These are phyloP conservation scores for Microcyclospora pomicola DNA, from an alignment of 2,329 filamentous ascomycete species.

Conservation along the genomic window DNA sequence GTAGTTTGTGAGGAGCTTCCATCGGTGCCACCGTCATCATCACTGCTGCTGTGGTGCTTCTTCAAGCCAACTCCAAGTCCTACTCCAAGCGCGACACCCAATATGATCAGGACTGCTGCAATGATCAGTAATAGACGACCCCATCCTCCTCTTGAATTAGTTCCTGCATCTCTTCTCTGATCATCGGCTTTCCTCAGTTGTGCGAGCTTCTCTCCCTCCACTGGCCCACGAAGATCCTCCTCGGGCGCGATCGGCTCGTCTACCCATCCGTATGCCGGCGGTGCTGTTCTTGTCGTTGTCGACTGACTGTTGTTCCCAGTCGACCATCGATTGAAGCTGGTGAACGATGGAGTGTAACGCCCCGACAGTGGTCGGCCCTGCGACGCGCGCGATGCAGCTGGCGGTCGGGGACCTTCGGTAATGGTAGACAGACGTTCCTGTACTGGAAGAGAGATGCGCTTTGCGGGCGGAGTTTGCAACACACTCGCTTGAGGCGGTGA, in stretches of 20 bases:
- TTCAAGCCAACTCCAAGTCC: conserved; percentile 26
- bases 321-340: not conserved
- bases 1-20: conserved; percentile 5
- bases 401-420: conserved; percentile 5
- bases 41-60: conserved; percentile 6
- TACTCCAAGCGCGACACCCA: conserved; percentile 21
- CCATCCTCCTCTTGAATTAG: conserved; percentile 23
- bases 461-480: not conserved
- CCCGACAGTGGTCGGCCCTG: not conserved
- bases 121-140: conserved; percentile 26
- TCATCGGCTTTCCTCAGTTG: conserved; percentile 7
- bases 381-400: not conserved
- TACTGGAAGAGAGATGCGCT: conserved; percentile 6
- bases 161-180: not conserved
- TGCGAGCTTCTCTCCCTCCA: conserved; percentile 18
- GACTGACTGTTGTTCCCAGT: conserved; percentile 4
- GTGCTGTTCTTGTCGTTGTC: conserved; percentile 8
- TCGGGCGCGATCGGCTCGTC: conserved; percentile 7
- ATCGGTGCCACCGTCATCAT: conserved; percentile 7
- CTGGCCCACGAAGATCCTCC: conserved; percentile 7
- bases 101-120: conserved; percentile 22
- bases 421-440: conserved; percentile 8
- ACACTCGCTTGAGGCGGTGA: not conserved
- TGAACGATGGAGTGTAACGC: not conserved
- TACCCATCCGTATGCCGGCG: conserved; percentile 16